phyloP scores from a whole-genome alignment of 192 early-diverging fungal species.

The Podila minutissima region DNA sequence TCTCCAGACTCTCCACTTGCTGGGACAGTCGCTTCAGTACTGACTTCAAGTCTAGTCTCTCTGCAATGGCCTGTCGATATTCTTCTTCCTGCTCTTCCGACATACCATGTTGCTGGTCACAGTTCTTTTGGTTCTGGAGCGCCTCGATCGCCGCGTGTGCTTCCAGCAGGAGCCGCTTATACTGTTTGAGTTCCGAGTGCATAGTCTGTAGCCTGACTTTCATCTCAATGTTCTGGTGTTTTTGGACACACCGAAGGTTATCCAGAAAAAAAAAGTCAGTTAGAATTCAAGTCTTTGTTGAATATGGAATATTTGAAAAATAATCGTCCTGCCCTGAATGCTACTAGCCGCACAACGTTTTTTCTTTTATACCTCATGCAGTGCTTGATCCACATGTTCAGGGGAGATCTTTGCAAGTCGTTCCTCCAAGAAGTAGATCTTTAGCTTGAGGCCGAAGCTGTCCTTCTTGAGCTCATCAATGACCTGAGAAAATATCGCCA shows the following conservation, averaged over 20 bases:
- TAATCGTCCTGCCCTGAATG: too few relatives aligned
- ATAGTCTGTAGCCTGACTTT: constrained; percentile 59
- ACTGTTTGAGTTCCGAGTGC: constrained; percentile 56
- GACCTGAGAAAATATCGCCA: constrained; percentile 27
- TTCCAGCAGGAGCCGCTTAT: constrained; percentile 57
- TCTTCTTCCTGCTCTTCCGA: constrained; percentile 49
- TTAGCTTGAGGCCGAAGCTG: constrained; percentile 63
- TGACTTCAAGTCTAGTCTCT: constrained; percentile 9
- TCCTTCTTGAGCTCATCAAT: constrained; percentile 67
- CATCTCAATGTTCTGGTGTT: constrained; percentile 60
- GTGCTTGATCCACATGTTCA: constrained; percentile 60
- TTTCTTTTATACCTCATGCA: constrained; percentile 58
- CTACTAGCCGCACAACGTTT: too few relatives aligned
- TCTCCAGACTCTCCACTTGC: constrained; percentile 11
- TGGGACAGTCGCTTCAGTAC: constrained; percentile 11
- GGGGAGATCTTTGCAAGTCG: constrained; percentile 59
- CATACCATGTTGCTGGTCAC: constrained; percentile 54
- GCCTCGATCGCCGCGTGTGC: constrained; percentile 56
- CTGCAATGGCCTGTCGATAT: constrained; percentile 38
- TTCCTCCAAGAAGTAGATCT: constrained; percentile 64
- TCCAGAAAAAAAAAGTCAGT: neutral
- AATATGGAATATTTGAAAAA: neutral
- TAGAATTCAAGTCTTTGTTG: neutral
- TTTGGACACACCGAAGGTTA: neutral
- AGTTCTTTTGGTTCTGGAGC: constrained; percentile 51